phyloP scores from a whole-genome alignment of 2,329 filamentous ascomycete species.

The Trichoderma atrobrunneum region DNA sequence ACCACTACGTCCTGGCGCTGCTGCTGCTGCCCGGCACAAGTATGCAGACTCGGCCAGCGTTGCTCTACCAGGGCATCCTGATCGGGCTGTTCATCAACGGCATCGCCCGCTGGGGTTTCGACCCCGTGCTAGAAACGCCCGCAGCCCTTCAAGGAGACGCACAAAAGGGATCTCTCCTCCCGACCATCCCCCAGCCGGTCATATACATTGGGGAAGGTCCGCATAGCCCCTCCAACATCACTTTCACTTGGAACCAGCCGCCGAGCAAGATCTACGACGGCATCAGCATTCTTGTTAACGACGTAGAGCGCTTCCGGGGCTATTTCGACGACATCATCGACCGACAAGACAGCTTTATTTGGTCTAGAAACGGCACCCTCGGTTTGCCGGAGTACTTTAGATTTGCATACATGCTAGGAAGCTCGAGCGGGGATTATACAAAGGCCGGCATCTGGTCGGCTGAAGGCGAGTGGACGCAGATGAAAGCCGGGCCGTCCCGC shows the following conservation, averaged over 20 bases:
- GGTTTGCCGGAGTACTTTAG: constrained; percentile 68
- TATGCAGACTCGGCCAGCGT: constrained; percentile 78
- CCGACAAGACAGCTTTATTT: constrained; percentile 50
- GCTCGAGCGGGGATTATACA: constrained; percentile 65
- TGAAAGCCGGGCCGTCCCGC: constrained; percentile 60
- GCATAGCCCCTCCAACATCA: constrained; percentile 60
- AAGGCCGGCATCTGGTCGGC: constrained; percentile 68
- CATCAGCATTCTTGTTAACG: constrained; percentile 77
- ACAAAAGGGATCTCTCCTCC: constrained; percentile 61
- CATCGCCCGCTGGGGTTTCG: constrained; percentile 91
- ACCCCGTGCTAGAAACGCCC: constrained; percentile 80
- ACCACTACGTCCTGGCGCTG: constrained; percentile 90
- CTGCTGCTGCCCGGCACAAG: constrained; percentile 83
- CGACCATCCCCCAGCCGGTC: constrained; percentile 45
- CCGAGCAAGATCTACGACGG: constrained; percentile 61
- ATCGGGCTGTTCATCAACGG: constrained; percentile 93
- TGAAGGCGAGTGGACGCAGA: constrained; percentile 63
- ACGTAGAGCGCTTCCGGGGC: constrained; percentile 75
- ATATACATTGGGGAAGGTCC: constrained; percentile 42
- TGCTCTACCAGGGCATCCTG: constrained; percentile 86
- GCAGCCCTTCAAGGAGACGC: constrained; percentile 67
- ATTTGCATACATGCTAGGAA: constrained; percentile 71
- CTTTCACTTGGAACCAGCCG: constrained; percentile 53
- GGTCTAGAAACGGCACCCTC: constrained; percentile 49
- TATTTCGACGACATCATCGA: constrained; percentile 61